phyloP scores from a whole-genome alignment of 2,329 filamentous ascomycete species.

The Cadophora malorum region DNA sequence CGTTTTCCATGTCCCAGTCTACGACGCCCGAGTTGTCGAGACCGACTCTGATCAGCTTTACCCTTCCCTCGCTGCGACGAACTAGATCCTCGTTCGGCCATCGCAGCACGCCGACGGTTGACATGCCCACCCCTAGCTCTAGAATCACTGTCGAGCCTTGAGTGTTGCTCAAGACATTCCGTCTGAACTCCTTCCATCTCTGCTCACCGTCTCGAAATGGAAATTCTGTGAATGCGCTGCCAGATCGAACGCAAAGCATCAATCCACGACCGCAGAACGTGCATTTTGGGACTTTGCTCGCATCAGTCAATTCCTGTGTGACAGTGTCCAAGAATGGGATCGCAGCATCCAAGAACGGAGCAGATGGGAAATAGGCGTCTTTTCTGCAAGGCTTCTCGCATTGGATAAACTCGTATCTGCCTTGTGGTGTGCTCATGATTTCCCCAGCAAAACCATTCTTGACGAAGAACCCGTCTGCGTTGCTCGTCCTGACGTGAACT shows the following conservation, averaged over 20 bases:
- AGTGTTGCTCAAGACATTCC: background rate
- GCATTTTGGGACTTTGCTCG: slow-evolving; percentile 7
- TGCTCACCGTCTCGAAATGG: background rate
- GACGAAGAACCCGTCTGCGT: slow-evolving; percentile 19
- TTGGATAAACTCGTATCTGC: slow-evolving; percentile 4
- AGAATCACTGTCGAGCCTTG: slow-evolving; percentile 2
- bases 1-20: slow-evolving; percentile 16
- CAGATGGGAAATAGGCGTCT: slow-evolving; percentile 1
- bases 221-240: background rate
- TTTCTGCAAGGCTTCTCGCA: slow-evolving; percentile 11
- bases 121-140: slow-evolving; percentile 15
- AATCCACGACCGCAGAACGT: slow-evolving; percentile 4
- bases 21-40: slow-evolving; percentile 1
- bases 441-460: slow-evolving; percentile 10
- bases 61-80: background rate
- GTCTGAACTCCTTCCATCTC: slow-evolving; percentile 10
- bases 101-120: slow-evolving; percentile 5
- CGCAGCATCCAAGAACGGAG: slow-evolving; percentile 9
- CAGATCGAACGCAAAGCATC: slow-evolving; percentile 8
- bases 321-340: slow-evolving; percentile 9
- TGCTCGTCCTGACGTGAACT: slow-evolving; percentile 15
- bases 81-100: slow-evolving; percentile 17
- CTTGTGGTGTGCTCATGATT: slow-evolving; percentile 11
- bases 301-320: slow-evolving; percentile 9
- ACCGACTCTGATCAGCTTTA: slow-evolving; percentile 15